Base-by-base conservation (phyloP, 2,329 filamentous ascomycete species). In the Scorias spongiosa region DNA sequence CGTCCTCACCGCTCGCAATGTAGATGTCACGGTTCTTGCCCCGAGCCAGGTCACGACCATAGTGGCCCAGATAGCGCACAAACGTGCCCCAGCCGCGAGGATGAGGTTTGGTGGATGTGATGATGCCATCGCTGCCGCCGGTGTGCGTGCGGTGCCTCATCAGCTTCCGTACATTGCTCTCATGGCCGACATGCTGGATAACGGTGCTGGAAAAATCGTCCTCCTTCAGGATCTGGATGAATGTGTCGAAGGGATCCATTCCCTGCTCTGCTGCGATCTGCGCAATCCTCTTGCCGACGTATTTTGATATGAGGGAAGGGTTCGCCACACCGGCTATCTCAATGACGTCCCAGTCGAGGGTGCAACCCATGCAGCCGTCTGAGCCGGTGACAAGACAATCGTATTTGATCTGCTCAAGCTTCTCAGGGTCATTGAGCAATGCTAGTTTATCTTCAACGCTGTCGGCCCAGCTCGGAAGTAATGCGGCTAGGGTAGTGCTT, bases 81-180 rank as follows among this genome's bases (percentile, higher is more conserved):
- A 57, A 57, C 4, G 54, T 57, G 2, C 54, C 54, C 54, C 54
- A 57, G 28, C 54, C 54, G 29, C 54, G 39, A 18, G 54, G 54
- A 40, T 57, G 54, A 28, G 54, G 54, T 37, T 57, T 57, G 5
- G 52, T 56, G 1, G 47, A 49, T 2, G 54, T 56, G 30, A 57
- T 39, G 20, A 57, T 57, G 2, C 54, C 54, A 29, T 57, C 54
- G 5, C 48, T 50, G 14, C 54, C 54, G 20, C 54, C 54, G 2
- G 54, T 57, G 15, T 57, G 54, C n/a, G 42, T 28, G 1, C 45
- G 29, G 42, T 56, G 54, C 2, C 49, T 49, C 54, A 57, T 57
- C 38, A 57, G 52, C 12, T 43, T 49, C 2, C 54, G 50, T 0
- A 57, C 54, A 28, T 57, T 57, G 2, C 41, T 48, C 39, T 57